Conservation (phyloP, 495 filamentous ascomycete genomes). For the Tuber magnatum region DNA sequence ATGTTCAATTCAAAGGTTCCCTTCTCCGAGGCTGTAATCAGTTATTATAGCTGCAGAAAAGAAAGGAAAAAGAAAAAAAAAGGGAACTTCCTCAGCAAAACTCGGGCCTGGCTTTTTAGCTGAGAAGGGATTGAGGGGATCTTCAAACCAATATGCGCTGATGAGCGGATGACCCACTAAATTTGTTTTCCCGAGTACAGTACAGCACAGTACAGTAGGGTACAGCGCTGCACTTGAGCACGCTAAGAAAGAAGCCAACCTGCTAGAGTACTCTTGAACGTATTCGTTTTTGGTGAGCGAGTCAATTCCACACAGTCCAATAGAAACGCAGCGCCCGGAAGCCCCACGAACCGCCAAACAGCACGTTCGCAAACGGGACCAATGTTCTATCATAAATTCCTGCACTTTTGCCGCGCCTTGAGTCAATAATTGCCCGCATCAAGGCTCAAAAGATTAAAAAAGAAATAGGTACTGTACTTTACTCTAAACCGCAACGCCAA, state of each 20-base stretch:
- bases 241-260: neutral
- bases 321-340: neutral
- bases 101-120: neutral
- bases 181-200: neutral
- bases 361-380: neutral
- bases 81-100: neutral
- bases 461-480: too few species aligned
- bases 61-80: too few species aligned
- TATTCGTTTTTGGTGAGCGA: neutral
- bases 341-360: neutral
- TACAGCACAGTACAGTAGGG: too few species aligned
- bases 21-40: neutral
- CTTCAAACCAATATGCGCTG: neutral
- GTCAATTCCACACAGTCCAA: neutral
- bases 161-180: neutral
- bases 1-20: neutral
- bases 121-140: neutral
- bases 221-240: neutral
- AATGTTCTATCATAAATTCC: neutral
- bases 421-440: neutral
- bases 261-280: neutral
- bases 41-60: neutral
- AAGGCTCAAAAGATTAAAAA: neutral
- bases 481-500: neutral
- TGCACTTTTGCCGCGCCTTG: neutral